Evolutionary conservation across 306 rosid genomes (phyloP).

Genomic region (Morella rubra): DNA sequence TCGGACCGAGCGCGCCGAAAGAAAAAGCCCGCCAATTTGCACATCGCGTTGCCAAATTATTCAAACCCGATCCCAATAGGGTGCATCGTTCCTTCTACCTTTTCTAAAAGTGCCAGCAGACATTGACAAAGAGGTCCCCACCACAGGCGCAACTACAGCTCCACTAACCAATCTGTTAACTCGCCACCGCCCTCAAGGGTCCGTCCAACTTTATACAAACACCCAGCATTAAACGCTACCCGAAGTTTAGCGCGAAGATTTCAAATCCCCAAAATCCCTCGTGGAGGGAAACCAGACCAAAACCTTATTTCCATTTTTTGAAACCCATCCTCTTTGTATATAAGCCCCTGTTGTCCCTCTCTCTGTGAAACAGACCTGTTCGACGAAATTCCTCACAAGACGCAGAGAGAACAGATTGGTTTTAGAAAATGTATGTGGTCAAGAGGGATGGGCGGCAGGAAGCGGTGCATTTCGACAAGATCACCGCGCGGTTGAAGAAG

Average conservation of each 20-base stretch:
- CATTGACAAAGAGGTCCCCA: too few relatives aligned
- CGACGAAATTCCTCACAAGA: constrained; percentile 39
- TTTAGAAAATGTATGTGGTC: constrained; percentile 62
- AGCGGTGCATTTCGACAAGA: constrained; percentile 91
- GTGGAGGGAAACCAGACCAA: constrained; percentile 24
- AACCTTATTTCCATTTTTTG: constrained; percentile 34
- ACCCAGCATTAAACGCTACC: background rate
- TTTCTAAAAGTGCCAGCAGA: too few relatives aligned
- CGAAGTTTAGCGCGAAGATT: constrained; percentile 40
- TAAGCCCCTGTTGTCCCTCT: background rate
- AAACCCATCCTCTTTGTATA: constrained; percentile 12
- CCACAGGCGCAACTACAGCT: background rate
- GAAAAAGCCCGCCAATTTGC: background rate
- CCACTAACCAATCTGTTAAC: background rate
- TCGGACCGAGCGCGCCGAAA: background rate
- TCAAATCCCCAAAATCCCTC: constrained; percentile 2
- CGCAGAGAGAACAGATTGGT: background rate
- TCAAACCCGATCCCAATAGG: background rate
- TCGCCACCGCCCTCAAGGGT: too few relatives aligned
- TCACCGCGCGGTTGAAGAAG: constrained; percentile 87
- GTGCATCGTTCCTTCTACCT: too few relatives aligned
- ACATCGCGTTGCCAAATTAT: background rate
- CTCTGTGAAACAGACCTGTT: constrained; percentile 43
- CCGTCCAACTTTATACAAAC: too few relatives aligned
- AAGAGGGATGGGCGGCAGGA: constrained; percentile 92